Base-by-base conservation (phyloP, 2,329 filamentous ascomycete species). In the Rugonectria rugulosa region DNA sequence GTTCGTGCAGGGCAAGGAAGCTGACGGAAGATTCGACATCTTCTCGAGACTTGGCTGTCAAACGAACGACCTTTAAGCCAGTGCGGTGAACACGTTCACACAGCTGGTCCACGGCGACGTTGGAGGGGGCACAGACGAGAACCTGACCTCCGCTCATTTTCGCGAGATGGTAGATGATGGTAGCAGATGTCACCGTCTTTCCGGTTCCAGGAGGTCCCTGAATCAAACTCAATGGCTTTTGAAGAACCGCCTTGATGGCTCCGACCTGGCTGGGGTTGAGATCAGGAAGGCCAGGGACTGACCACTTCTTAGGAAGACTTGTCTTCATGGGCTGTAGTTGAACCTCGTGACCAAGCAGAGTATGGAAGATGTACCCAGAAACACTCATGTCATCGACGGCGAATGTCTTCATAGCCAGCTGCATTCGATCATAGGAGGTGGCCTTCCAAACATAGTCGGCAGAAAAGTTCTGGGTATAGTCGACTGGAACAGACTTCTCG, bases 391-490 rank as follows among this genome's bases (percentile, higher is more conserved):
- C 95, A 66, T 99, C 94, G 38, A 98, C 88, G 6, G 95, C 95
- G 72, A 99, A 99, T 0, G 92, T 98, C 81, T 97, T 98, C 94
- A 99, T 98, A 50, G 95, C 96, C 63, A 93, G 87, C 74, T 99
- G 95, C 95, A 99, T 99, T 61, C 95, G 93, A 70, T 99, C 95
- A 72, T 99, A 99, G 0, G 94, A 98, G 1, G 96, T 99, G 12
- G 96, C 95, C 73, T 99, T 99, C 95, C 95, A 99, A 52, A 99
- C 95, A 70, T 99, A 99, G 73, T 99, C 95, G 63, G 94, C 95
- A 14, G 92, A 97, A 76, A 99, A 99, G 74, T 97, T 97, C 76
- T 96, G 92, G 0, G 94, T 97, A 74, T 94, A 95, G 69, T 99
- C 94, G 1, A 92, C 97, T 1, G 95, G 95, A 1, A 98, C 91